Percentiles rank a stretch among this genome's conserved stretches.
Conservation (phyloP, 1,284 basidiomycete species). For the Cutaneotrichosporon dermatis region DNA sequence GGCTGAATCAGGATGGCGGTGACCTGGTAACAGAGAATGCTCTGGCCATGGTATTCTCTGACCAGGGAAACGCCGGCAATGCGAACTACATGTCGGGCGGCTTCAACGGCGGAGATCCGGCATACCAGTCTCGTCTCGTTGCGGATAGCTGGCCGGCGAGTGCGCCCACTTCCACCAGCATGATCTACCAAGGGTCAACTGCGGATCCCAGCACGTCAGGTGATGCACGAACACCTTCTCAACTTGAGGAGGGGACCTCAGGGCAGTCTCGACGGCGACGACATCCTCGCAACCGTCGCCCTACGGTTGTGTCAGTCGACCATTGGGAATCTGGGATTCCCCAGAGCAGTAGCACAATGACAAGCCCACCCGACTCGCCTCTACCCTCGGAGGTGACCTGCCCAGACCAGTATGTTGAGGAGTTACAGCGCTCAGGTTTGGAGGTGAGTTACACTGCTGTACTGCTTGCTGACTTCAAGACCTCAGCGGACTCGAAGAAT, state of each 20-base stretch:
- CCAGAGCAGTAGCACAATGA: neutral
- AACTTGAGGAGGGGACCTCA: no score
- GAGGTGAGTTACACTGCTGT: neutral
- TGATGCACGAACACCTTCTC: no score
- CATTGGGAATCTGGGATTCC: constrained; percentile 11
- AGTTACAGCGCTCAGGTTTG: constrained; percentile 3
- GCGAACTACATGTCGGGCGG: neutral
- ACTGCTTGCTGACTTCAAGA: neutral
- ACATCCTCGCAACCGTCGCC: neutral
- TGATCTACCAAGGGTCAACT: no score
- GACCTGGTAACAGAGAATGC: constrained; percentile 4
- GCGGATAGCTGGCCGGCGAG: no score
- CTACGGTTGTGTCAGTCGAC: constrained; percentile 2
- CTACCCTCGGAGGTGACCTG: neutral
- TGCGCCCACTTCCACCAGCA: no score
- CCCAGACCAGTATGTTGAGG: constrained; percentile 8
- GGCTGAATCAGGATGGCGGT: constrained; percentile 11
- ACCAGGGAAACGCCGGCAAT: neutral
- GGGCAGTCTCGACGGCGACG: no score
- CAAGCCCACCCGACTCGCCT: constrained; percentile 10
- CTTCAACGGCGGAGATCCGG: neutral
- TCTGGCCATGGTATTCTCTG: constrained; percentile 8
- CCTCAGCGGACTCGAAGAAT: neutral
- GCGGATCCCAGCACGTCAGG: no score
- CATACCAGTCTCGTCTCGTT: neutral